phyloP scores from a whole-genome alignment of 148 eudicot species.

The Agrostemma githago region DNA sequence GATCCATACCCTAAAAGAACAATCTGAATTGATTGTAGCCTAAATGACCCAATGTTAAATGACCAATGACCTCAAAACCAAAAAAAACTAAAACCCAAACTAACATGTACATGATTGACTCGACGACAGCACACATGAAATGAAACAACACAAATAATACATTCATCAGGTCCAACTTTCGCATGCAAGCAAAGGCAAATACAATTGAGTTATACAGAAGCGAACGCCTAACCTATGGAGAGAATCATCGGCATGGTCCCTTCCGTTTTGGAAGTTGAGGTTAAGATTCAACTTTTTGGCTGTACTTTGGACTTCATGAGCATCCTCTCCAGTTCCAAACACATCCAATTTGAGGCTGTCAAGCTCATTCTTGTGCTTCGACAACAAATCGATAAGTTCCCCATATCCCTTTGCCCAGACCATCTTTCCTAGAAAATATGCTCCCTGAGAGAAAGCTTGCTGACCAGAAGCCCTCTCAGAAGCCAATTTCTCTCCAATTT shows the following conservation, averaged over 20 bases:
- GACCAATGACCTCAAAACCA: background rate
- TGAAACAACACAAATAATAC: background rate
- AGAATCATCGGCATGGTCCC: slow-evolving; percentile 98
- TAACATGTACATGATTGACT: background rate
- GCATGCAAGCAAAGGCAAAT: background rate
- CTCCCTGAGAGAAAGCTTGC: slow-evolving; percentile 83
- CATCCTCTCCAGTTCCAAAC: slow-evolving; percentile 93
- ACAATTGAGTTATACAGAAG: background rate
- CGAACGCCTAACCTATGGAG: slow-evolving; percentile 62
- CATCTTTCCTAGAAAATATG: slow-evolving; percentile 97
- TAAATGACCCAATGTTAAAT: background rate
- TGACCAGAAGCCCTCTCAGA: slow-evolving; percentile 79
- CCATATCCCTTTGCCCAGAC: slow-evolving; percentile 99
- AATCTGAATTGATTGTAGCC: background rate
- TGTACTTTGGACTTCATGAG: slow-evolving; percentile 73
- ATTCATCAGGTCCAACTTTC: background rate
- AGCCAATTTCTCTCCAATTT: slow-evolving; percentile 86
- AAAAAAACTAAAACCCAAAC: background rate
- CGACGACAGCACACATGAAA: background rate
- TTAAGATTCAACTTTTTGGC: slow-evolving; percentile 68
- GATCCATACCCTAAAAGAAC: background rate
- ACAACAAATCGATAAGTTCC: slow-evolving; percentile 79
- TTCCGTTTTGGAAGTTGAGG: slow-evolving; percentile 84
- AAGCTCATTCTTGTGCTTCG: slow-evolving; percentile 76
- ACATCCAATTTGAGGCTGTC: slow-evolving; percentile 76